phyloP scores from a whole-genome alignment of 208 protist genomes.

The Tritrichomonas musculus region DNA sequence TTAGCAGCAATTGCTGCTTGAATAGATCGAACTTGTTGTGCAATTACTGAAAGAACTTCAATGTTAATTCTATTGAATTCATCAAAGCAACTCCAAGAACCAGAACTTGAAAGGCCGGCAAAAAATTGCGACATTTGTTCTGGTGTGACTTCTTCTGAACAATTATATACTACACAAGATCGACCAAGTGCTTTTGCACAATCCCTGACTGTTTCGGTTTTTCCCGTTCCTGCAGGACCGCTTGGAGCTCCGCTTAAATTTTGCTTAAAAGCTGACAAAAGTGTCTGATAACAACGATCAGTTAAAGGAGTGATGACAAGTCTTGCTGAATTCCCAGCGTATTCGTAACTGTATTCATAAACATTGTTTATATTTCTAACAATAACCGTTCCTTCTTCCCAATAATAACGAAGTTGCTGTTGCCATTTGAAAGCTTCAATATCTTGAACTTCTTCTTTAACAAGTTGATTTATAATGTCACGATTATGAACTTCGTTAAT shows the following conservation, averaged over 20 bases:
- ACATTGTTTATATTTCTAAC: slow-evolving; percentile 47
- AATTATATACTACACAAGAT: slow-evolving; percentile 90
- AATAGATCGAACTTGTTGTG: slow-evolving; percentile 53
- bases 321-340: slow-evolving; percentile 52
- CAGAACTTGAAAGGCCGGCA: slow-evolving; percentile 46
- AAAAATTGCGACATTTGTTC: slow-evolving; percentile 52
- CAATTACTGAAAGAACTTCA: slow-evolving; percentile 56
- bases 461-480: slow-evolving; percentile 56
- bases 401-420: slow-evolving; percentile 88
- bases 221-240: slow-evolving; percentile 64
- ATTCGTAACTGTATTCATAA: slow-evolving; percentile 55
- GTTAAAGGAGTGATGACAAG: slow-evolving; percentile 59
- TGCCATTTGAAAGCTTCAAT: slow-evolving; percentile 85
- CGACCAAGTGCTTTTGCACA: slow-evolving; percentile 58
- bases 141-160: slow-evolving; percentile 74
- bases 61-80: slow-evolving; percentile 64
- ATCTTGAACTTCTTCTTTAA: slow-evolving; percentile 71
- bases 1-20: slow-evolving; percentile 50
- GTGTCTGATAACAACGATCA: slow-evolving; percentile 65
- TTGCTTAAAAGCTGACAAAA: slow-evolving; percentile 61
- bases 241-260: slow-evolving; percentile 59
- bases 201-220: slow-evolving; percentile 65
- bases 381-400: slow-evolving; percentile 54
- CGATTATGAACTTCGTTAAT: slow-evolving; percentile 66
- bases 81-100: slow-evolving; percentile 62